Conservation (phyloP, 2,329 filamentous ascomycete species). For the Colletotrichum zoysiae region DNA sequence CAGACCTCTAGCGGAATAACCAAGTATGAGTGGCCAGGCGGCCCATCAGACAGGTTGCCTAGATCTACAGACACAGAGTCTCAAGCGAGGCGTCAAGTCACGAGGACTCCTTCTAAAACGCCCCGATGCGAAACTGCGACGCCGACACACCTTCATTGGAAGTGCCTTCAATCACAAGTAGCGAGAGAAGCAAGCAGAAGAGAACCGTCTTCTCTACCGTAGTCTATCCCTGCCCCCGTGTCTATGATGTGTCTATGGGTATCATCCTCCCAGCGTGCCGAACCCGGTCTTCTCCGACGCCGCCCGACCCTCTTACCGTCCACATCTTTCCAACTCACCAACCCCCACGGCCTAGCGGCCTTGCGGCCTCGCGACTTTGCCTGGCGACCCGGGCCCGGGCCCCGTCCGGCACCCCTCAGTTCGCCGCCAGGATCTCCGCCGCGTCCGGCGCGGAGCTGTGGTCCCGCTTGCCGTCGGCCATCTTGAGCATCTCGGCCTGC, state of each 20-base stretch:
- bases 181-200: not conserved
- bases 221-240: not conserved
- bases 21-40: too few species aligned
- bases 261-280: not conserved
- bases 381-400: not conserved
- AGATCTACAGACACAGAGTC: too few species aligned
- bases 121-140: too few species aligned
- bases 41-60: too few species aligned
- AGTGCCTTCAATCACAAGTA: not conserved
- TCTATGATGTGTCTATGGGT: not conserved
- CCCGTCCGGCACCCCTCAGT: conserved; percentile 49
- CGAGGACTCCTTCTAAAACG: too few species aligned
- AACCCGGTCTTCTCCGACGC: not conserved
- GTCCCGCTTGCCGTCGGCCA: conserved; percentile 60
- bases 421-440: conserved; percentile 69
- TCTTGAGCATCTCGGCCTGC: conserved; percentile 58
- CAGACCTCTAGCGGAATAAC: too few species aligned
- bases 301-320: not conserved
- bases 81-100: too few species aligned
- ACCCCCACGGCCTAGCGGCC: not conserved
- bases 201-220: not conserved
- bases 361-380: not conserved
- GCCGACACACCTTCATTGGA: too few species aligned
- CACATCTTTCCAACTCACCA: not conserved
- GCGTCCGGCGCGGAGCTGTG: conserved; percentile 63